These are phyloP conservation scores for Tilletia horrida DNA, from an alignment of 1,284 basidiomycete species.

Conservation along the genomic window DNA sequence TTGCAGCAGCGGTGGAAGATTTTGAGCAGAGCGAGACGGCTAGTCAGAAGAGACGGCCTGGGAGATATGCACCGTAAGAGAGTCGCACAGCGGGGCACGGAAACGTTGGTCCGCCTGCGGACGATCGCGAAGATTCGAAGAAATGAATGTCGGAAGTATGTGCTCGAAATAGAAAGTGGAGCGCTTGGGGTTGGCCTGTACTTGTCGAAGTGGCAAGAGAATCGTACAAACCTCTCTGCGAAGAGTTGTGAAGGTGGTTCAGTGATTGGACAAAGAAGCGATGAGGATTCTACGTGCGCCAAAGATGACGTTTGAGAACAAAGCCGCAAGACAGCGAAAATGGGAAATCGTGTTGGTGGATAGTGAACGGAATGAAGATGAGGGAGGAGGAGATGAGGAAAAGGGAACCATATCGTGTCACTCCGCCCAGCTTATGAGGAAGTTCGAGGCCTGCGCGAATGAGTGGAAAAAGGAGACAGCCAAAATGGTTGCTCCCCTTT, in stretches of 20 bases:
- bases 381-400: neutral
- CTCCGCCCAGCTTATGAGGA: neutral
- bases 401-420: slow-evolving; percentile 4
- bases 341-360: neutral
- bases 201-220: no score
- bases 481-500: no score
- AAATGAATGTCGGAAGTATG: neutral
- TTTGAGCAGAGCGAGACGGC: neutral
- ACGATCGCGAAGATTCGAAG: neutral
- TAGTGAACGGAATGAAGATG: neutral
- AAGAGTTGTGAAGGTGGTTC: neutral
- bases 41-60: neutral
- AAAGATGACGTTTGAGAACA: neutral
- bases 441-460: neutral
- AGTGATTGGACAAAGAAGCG: neutral
- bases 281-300: neutral
- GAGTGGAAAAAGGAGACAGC: no score
- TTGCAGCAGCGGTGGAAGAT: neutral
- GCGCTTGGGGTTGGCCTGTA: no score
- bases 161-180: neutral
- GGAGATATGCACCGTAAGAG: no score
- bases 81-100: neutral
- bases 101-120: neutral
- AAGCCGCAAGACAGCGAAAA: neutral
- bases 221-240: no score